Evolutionary conservation across 176 grass and related monocot species (phyloP), one percentile per base, ranked within the genome.

Genomic region (Oryza nivara): DNA sequence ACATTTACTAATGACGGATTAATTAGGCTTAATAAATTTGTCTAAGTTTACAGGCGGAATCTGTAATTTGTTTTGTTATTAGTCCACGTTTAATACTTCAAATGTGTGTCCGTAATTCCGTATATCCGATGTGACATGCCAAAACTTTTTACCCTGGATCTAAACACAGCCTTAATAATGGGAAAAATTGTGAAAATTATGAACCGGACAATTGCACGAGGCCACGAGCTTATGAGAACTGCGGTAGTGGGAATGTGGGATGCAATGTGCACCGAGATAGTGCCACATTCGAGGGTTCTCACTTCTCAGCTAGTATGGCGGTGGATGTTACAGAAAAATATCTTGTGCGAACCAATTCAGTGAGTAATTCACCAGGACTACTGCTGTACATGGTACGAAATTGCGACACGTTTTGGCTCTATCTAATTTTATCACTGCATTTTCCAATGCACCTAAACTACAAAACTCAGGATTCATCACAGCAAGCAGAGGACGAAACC

Each of bases 361-460:
- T 41, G 8, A 76, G 68, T 28, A 76, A 56, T 28, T 58, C 43
- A 51, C 15, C 36, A 7, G 45, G 13, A 36, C 46, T 26, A 26
- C 26, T 9, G 36, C 7, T 22, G 60, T 74, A 58, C 67, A 52
- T 67, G 23, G 83, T 38, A 3, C 49, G 68, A 82, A 63, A 61
- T 70, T 15, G 10, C 51, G 4, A 40, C 47, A 20, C 7, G 23
- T 41, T 41, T 70, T 15, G 15, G 66, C 15, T 49, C 6, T 11
- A 7, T 36, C 26, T 73, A 82, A 32, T 64, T 82, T 4, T 61
- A 52, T 11, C 40, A 71, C 44, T 68, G 66, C 79, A 83, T 68
- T 90, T 86, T 51, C 48, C 8, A 63, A 68, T 5, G 28, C 36
- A 19, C 3, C 12, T 23, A 81, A 77, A 16, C 35, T 5, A 8